phyloP scores from a whole-genome alignment of 345 rosid genomes.

The Eucalyptus rudis region DNA sequence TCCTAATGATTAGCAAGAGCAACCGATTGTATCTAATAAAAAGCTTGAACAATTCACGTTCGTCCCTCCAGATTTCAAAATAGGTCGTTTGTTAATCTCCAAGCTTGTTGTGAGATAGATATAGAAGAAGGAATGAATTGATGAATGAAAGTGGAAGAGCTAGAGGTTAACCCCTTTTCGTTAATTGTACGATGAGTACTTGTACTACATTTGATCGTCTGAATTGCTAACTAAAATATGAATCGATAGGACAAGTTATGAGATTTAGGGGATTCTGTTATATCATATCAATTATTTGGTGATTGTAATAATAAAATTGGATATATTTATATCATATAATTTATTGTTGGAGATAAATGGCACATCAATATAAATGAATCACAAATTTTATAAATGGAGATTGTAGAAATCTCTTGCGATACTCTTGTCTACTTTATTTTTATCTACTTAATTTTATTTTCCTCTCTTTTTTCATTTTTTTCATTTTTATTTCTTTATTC shows the following conservation, averaged over 20 bases:
- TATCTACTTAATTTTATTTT: no score
- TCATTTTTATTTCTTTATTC: no score
- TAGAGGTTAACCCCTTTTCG: rapidly evolving
- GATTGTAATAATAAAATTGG: rapidly evolving
- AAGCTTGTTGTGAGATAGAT: no score
- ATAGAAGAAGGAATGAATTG: no score
- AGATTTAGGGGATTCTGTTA: rapidly evolving
- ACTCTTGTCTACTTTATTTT: no score
- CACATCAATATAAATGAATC: no score
- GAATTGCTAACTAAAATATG: rapidly evolving
- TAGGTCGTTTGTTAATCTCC: no score
- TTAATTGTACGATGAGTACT: not conserved
- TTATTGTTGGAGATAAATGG: rapidly evolving
- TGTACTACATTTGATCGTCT: rapidly evolving
- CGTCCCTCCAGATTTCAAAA: not conserved
- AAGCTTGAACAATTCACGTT: not conserved
- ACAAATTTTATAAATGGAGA: no score
- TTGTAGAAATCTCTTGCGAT: rapidly evolving
- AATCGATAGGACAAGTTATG: rapidly evolving
- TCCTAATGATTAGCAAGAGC: not conserved
- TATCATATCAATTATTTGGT: rapidly evolving
- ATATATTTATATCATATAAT: no score
- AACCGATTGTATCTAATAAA: not conserved
- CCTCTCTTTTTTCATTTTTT: no score
- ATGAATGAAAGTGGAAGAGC: no score